phyloP scores from a whole-genome alignment of 495 filamentous ascomycete species.

The Neurospora sp. region DNA sequence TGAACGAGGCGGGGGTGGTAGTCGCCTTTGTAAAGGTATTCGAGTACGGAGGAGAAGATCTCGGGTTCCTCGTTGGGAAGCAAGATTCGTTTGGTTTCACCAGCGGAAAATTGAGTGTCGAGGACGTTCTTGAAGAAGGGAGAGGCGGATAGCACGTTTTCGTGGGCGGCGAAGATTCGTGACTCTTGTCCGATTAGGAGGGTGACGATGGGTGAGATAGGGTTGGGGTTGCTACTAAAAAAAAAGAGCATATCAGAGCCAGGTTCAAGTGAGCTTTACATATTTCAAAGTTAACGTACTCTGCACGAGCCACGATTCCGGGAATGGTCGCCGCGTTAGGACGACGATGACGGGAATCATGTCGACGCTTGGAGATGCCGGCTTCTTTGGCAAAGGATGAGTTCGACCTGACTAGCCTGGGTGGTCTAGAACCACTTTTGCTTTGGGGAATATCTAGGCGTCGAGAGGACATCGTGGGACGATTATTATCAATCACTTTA shows the following conservation, averaged over 20 bases:
- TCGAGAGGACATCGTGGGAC: conserved; percentile 33
- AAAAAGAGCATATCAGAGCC: conserved; percentile 6
- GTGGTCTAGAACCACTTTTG: conserved; percentile 37
- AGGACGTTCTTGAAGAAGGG: conserved; percentile 62
- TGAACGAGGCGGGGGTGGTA: conserved; percentile 72
- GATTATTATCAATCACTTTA: background rate
- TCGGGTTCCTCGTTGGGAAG: conserved; percentile 82
- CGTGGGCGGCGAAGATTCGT: conserved; percentile 83
- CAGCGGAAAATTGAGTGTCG: conserved; percentile 52
- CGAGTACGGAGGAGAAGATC: conserved; percentile 81
- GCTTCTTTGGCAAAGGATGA: conserved; percentile 37
- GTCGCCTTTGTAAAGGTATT: conserved; percentile 87
- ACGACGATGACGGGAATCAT: conserved; percentile 29
- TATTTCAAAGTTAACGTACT: conserved; percentile 20
- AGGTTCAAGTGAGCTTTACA: background rate
- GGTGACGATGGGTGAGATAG: conserved; percentile 67
- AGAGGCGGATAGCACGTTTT: conserved; percentile 68
- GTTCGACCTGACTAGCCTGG: conserved; percentile 29
- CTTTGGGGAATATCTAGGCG: conserved; percentile 27
- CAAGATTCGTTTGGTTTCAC: conserved; percentile 57
- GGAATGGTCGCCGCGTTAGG: conserved; percentile 27
- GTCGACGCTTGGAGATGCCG: conserved; percentile 35
- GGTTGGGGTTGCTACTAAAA: conserved; percentile 29
- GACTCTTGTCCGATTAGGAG: conserved; percentile 67
- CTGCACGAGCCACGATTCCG: conserved; percentile 17